Conservation (phyloP, 805 yeast species). For the Pichia nakasei region DNA sequence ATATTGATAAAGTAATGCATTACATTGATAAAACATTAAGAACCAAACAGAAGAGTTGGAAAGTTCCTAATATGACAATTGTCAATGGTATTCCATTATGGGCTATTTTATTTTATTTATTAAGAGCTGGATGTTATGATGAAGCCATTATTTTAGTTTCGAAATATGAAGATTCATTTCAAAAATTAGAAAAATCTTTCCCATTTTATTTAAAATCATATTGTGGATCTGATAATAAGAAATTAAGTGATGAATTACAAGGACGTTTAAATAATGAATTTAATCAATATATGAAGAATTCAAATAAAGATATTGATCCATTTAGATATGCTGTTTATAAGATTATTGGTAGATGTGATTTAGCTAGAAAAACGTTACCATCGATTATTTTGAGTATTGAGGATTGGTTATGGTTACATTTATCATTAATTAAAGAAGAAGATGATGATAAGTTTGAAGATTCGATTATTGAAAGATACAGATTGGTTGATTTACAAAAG, state of each 20-base stretch:
- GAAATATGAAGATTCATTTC: slow-evolving; percentile 61
- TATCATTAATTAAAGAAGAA: slow-evolving; percentile 62
- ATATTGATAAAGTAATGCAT: slow-evolving; percentile 60
- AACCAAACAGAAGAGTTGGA: slow-evolving; percentile 37
- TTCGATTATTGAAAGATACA: slow-evolving; percentile 61
- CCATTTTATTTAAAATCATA: slow-evolving; percentile 70
- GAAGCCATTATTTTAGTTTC: slow-evolving; percentile 70
- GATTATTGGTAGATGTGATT: slow-evolving; percentile 82
- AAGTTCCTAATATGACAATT: slow-evolving; percentile 44
- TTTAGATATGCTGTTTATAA: slow-evolving; percentile 86
- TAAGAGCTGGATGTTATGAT: slow-evolving; percentile 72
- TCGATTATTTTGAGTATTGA: slow-evolving; percentile 70
- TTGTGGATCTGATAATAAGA: slow-evolving; percentile 43
- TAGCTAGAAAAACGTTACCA: slow-evolving; percentile 58
- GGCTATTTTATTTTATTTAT: slow-evolving; percentile 79
- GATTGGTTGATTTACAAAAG: slow-evolving; percentile 65
- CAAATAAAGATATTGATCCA: slow-evolving; percentile 67
- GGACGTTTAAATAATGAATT: slow-evolving; percentile 72
- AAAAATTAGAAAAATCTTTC: slow-evolving; percentile 78
- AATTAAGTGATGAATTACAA: slow-evolving; percentile 56
- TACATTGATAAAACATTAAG: slow-evolving; percentile 41
- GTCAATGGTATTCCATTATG: slow-evolving; percentile 88
- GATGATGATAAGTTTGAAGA: slow-evolving; percentile 25
- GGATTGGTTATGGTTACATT: slow-evolving; percentile 96
- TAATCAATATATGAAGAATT: slow-evolving; percentile 66